Conservation (phyloP, 1,139 yeast genomes). For the Meyerozyma guilliermondii region DNA sequence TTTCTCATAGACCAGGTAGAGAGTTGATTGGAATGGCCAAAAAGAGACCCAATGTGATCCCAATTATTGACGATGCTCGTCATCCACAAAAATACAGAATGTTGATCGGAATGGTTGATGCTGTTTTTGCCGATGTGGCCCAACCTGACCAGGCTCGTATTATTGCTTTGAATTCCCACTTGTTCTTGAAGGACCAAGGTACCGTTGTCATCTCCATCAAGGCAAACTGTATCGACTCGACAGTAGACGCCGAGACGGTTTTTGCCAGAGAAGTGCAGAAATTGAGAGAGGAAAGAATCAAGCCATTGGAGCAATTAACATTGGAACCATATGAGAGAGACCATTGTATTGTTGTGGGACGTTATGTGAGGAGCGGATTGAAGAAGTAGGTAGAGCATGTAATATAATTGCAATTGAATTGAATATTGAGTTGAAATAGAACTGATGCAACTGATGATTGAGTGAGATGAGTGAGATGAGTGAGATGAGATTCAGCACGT, state of each 20-base stretch:
- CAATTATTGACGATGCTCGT: slow-evolving; percentile 99
- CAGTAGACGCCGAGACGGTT: slow-evolving; percentile 98
- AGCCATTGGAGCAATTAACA: slow-evolving; percentile 97
- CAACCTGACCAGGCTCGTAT: slow-evolving; percentile 99
- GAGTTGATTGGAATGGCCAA: slow-evolving; percentile 99
- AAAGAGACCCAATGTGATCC: slow-evolving; percentile 98
- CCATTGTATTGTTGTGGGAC: slow-evolving; percentile 97
- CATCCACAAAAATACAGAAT: slow-evolving; percentile 99
- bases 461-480: too few relatives aligned
- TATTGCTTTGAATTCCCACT: slow-evolving; percentile 95
- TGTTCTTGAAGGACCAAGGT: slow-evolving; percentile 97
- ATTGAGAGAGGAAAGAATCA: slow-evolving; percentile 96
- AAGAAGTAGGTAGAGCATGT: slow-evolving; percentile 33
- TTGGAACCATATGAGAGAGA: slow-evolving; percentile 99
- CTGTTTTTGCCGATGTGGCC: slow-evolving; percentile 98
- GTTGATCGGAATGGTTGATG: slow-evolving; percentile 98
- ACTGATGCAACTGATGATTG: too few relatives aligned
- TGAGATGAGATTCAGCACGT: too few relatives aligned
- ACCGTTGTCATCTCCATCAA: slow-evolving; percentile 97
- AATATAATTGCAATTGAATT: too few relatives aligned
- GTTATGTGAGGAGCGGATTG: slow-evolving; percentile 87
- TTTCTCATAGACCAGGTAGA: slow-evolving; percentile 99
- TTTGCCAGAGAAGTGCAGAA: slow-evolving; percentile 99
- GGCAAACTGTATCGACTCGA: slow-evolving; percentile 99
- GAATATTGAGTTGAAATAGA: too few relatives aligned